Conservation (phyloP, 208 protist species). For the Acanthamoeba divionensis region DNA sequence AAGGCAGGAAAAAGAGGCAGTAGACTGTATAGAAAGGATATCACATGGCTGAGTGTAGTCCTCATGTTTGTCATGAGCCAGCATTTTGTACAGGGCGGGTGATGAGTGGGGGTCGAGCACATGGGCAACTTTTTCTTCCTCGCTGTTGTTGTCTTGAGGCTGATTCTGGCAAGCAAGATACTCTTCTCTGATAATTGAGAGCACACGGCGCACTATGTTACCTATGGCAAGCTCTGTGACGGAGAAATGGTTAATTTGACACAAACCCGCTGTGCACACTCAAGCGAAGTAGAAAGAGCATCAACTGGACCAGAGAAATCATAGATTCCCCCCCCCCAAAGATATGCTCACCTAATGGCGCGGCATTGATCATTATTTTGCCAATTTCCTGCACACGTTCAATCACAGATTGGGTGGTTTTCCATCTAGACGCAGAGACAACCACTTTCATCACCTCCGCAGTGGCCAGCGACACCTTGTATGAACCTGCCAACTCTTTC, state of each 20-base stretch:
- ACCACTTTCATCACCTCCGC: slow-evolving; percentile 55
- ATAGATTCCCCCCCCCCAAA: no score
- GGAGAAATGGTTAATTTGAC: no score
- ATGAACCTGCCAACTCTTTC: slow-evolving; percentile 53
- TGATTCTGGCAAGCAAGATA: slow-evolving; percentile 52
- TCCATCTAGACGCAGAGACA: slow-evolving; percentile 47
- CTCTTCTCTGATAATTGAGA: slow-evolving; percentile 86
- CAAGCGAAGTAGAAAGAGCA: no score
- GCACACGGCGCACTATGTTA: slow-evolving; percentile 84
- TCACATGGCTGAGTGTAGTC: slow-evolving; percentile 32
- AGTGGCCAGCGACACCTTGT: slow-evolving; percentile 42
- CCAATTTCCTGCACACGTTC: slow-evolving; percentile 48
- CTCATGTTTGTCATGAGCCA: slow-evolving; percentile 9
- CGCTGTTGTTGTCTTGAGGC: slow-evolving; percentile 47
- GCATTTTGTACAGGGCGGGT: slow-evolving; percentile 42
- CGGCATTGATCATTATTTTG: slow-evolving; percentile 26
- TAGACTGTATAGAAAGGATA: neutral
- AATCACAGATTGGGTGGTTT: slow-evolving; percentile 1
- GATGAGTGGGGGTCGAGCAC: slow-evolving; percentile 44
- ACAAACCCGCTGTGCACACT: no score
- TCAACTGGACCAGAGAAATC: no score
- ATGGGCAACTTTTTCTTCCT: neutral
- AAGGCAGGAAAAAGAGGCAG: neutral
- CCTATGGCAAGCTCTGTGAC: slow-evolving; percentile 77
- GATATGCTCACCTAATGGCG: slow-evolving; percentile 60